Evolutionary conservation across 495 filamentous ascomycete species (phyloP), one percentile per base, ranked within the genome.

Genomic region (Chaetomium tenue): DNA sequence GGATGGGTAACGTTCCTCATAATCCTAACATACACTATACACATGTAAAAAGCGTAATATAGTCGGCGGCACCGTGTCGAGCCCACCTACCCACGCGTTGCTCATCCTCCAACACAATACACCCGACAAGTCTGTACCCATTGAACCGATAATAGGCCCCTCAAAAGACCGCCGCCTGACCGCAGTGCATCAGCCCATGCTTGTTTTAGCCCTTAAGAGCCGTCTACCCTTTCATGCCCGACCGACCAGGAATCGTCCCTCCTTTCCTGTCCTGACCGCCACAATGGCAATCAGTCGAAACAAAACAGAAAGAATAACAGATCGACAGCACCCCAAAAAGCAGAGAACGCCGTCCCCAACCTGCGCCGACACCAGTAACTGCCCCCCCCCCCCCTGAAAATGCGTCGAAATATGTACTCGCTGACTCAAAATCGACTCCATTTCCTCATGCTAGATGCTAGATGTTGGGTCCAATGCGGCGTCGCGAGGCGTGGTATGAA

Each of bases 21-120:
- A 66, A 70, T 57, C 66, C 66, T 74, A 74, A 69, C 72, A 72
- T 74, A 69, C 70, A 69, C 60, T 74, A 70, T 74, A 74, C 70
- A 70, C 69, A 71, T 71, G 68, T 66, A 67, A 60, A 66, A 66
- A 66, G 71, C 72, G 68, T 69, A 65, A 70, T 63, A 67, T 70
- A 69, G 51, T 66, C 58, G 48, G 53, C 44, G 22, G 50, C 54
- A 61, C 51, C 11, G 46, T 20, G 16, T 11, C 4, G n/a, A 55
- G 28, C 18, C 52, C 26, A 25, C 18, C 39, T 40, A 13, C 8
- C 30, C n/a, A 12, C 33, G 5, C 1, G 5, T 8, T 37, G 33
- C 33, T 37, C 33, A 37, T 37, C 33, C 33, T 6, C 33, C 33
- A 37, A 8, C 33, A 37, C 33, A 23, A 22, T 23, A 37, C 18